These are phyloP conservation scores for Candida michaelii DNA, from an alignment of 805 yeast species.

Conservation along the genomic window DNA sequence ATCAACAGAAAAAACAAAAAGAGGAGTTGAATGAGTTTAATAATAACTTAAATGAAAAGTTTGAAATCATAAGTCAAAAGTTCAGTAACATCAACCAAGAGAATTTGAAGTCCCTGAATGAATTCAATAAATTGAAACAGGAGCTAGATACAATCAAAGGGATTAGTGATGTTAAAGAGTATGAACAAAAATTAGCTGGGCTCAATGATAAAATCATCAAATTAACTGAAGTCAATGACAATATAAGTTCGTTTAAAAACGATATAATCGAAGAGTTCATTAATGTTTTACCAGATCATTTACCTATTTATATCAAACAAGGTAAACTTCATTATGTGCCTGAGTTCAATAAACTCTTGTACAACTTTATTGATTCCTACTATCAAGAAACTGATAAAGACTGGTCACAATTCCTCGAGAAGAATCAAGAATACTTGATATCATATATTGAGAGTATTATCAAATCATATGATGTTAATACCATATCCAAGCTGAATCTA, in stretches of 20 bases:
- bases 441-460: slow-evolving; percentile 15
- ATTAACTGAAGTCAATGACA: slow-evolving; percentile 9
- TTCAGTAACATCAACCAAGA: slow-evolving; percentile 6
- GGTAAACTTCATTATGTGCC: slow-evolving; percentile 38
- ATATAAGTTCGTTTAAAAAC: slow-evolving; percentile 10
- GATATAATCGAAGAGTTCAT: slow-evolving; percentile 12
- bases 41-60: slow-evolving; percentile 8
- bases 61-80: slow-evolving; percentile 12
- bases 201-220: slow-evolving; percentile 10
- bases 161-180: slow-evolving; percentile 11
- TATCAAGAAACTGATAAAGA: slow-evolving; percentile 9
- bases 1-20: slow-evolving; percentile 4
- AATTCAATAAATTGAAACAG: slow-evolving; percentile 1
- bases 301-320: slow-evolving; percentile 32
- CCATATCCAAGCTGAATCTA: slow-evolving; percentile 21
- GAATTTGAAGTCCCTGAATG: neutral
- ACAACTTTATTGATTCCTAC: slow-evolving; percentile 31
- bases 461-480: slow-evolving; percentile 11
- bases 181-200: slow-evolving; percentile 8
- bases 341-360: slow-evolving; percentile 37
- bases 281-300: slow-evolving; percentile 25
- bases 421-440: slow-evolving; percentile 21
- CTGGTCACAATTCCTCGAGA: slow-evolving; percentile 27
- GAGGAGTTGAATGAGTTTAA: slow-evolving; percentile 8
- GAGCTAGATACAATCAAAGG: slow-evolving; percentile 7